A percentile compares a stretch with the other conserved stretches of the same genome.
Evolutionary conservation across 1,284 basidiomycete species (phyloP).

Genomic region (Boletellus deceptivus): DNA sequence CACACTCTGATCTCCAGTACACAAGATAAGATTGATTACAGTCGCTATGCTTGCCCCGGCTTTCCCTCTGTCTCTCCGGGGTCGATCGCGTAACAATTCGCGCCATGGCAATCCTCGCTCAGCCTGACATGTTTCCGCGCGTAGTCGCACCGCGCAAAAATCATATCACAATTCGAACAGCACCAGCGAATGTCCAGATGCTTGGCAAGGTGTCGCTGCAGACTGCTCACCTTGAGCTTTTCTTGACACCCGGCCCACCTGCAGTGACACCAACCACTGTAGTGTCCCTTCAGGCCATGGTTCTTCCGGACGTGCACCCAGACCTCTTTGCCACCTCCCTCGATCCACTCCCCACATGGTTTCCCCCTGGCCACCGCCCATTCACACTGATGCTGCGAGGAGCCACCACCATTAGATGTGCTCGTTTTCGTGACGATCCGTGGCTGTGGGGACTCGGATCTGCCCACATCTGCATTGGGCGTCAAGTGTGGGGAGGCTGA

Average conservation of each 20-base stretch:
- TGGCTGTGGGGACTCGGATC: not conserved
- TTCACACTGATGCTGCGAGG: slow-evolving; percentile 5
- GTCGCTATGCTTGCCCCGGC: too few relatives aligned
- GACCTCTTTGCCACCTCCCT: slow-evolving; percentile 14
- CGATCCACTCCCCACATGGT: slow-evolving; percentile 4
- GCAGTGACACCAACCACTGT: slow-evolving; percentile 4
- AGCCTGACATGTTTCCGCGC: slow-evolving; percentile 13
- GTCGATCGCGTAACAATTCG: not conserved
- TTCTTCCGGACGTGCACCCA: slow-evolving; percentile 11
- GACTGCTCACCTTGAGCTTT: slow-evolving; percentile 14
- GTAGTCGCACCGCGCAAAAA: slow-evolving; percentile 13
- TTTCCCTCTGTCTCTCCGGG: not conserved
- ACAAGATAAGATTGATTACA: too few relatives aligned
- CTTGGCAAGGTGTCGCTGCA: slow-evolving; percentile 14
- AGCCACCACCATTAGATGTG: not conserved
- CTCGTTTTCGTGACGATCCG: not conserved
- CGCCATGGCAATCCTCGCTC: slow-evolving; percentile 8
- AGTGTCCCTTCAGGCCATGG: slow-evolving; percentile 15
- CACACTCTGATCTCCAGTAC: too few relatives aligned
- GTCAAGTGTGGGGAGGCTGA: not conserved
- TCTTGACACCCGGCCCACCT: slow-evolving; percentile 13
- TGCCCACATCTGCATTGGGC: not conserved
- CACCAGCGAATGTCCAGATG: slow-evolving; percentile 16
- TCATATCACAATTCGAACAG: slow-evolving; percentile 9
- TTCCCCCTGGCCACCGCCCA: slow-evolving; percentile 4